Conservation (phyloP, 78 protist species). For the Pigoraptor vietnamica region DNA sequence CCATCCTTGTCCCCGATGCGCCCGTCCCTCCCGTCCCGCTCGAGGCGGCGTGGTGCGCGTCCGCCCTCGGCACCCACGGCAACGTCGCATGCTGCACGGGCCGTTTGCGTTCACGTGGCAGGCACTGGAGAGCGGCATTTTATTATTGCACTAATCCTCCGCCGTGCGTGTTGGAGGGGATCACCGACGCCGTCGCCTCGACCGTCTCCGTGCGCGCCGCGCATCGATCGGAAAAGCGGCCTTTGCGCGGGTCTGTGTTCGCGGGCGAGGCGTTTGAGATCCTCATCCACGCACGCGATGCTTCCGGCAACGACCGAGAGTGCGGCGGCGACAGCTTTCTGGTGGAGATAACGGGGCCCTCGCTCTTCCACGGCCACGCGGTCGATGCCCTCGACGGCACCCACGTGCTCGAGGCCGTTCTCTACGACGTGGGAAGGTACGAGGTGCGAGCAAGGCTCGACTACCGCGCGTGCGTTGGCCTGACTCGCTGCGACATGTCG, state of each 20-base stretch:
- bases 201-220: too few relatives aligned
- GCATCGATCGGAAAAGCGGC: too few relatives aligned
- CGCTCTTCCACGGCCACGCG: neutral
- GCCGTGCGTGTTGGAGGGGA: neutral
- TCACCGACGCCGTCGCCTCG: neutral
- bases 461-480: neutral
- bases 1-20: too few relatives aligned
- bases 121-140: neutral
- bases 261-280: neutral
- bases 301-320: neutral
- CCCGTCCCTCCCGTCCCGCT: too few relatives aligned
- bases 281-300: neutral
- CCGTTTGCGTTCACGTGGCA: too few relatives aligned
- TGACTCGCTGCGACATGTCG: neutral
- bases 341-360: neutral
- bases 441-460: neutral
- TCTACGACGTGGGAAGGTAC: neutral
- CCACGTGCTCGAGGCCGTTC: neutral
- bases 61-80: too few relatives aligned
- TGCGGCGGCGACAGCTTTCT: neutral
- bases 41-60: too few relatives aligned
- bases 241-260: too few relatives aligned
- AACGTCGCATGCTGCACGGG: too few relatives aligned
- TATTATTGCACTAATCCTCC: neutral
- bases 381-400: neutral